Evolutionary conservation across 2,329 filamentous ascomycete species (phyloP), one percentile per base, ranked within the genome.

Genomic region (Neonectria magnoliae): DNA sequence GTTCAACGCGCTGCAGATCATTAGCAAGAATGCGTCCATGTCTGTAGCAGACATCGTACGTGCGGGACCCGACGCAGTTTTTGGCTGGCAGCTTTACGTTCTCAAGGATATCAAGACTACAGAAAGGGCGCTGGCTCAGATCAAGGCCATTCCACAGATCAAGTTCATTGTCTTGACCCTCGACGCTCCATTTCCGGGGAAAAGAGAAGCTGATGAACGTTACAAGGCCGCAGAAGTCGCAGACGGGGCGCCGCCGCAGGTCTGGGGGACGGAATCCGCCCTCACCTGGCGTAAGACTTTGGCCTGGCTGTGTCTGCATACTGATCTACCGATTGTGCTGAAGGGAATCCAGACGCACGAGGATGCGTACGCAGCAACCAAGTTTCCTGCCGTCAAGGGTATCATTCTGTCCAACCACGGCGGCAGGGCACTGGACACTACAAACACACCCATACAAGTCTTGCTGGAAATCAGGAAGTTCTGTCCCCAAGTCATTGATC

Each of bases 381-480:
- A 90, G 57, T 74, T 83, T 16, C 59, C 62, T 8, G 89, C 88
- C 0, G 51, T 64, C 44, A 57, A 64, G 36, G 62, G 51, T 25
- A 91, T 93, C 53, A 84, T 93, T 3, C 81, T 93, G 5, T 87
- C 84, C 11, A 93, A 93, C 70, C 90, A 93, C 75, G 91, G 90
- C 2, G 90, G 90, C 0, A 77, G 90, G 47, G 83, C 78, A 62
- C 72, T 84, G 2, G 84, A 86, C 64, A 86, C 74, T 71, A 79
- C 82, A 0, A 82, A 85, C 4, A 79, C 88, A 0, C 83, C 86
- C 0, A 81, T 91, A 25, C 76, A 90, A 45, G 83, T 87, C 0
- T 74, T 91, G 4, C 75, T 91, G 1, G 89, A 91, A 76, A 81
- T 91, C 66, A 87, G 87, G 61, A 83, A 84, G 68, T 84, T 83